Base-by-base conservation (phyloP, 2,329 filamentous ascomycete species). In the Trichoderma sp. region DNA sequence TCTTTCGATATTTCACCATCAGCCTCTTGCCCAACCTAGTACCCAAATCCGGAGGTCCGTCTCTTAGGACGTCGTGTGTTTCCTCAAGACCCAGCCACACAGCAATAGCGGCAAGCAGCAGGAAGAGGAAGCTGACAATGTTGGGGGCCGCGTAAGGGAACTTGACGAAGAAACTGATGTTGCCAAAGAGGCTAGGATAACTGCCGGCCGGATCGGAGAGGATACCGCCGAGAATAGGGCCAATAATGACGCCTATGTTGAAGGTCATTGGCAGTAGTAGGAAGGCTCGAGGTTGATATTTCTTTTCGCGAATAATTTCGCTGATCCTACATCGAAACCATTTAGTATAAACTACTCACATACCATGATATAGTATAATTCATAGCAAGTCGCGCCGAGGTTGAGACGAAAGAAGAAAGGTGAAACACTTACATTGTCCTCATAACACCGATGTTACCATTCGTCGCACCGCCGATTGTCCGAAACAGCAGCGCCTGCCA, bases 191-290 rank as follows among this genome's bases (percentile, higher is more conserved):
- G 67, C 0, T 79, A 72, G 47, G 89, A 84, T 79, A 91, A 90
- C 79, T 91, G 85, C 39, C 83, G 73, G 23, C 89, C 1, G 92
- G 93, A 67, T 92, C 86, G 28, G 92, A 90, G 2, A 95, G 85
- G 1, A 85, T 83, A 68, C 92, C 93, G 58, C 92, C 92, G 17
- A 93, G 78, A 20, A 93, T 77, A 4, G 92, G 92, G 0, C 93
- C 93, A 2, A 93, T 68, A 73, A 93, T 90, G 61, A 94, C 89
- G 2, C 93, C 93, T 6, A 95, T 67, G 75, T 95, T 95, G 17
- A 90, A 90, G 0, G 87, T 85, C 79, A 95, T 93, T 20, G 92
- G 91, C 74, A 95, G 93, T 79, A 90, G 90, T 75, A 91, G 90
- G 77, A 95, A 95, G 0, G 90, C 89, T 58, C 87, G 84, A 0